A percentile compares a stretch with the other conserved stretches of the same genome.
These are phyloP conservation scores for Calonectria fujianensis DNA, from an alignment of 2,329 filamentous ascomycete species.

Conservation along the genomic window DNA sequence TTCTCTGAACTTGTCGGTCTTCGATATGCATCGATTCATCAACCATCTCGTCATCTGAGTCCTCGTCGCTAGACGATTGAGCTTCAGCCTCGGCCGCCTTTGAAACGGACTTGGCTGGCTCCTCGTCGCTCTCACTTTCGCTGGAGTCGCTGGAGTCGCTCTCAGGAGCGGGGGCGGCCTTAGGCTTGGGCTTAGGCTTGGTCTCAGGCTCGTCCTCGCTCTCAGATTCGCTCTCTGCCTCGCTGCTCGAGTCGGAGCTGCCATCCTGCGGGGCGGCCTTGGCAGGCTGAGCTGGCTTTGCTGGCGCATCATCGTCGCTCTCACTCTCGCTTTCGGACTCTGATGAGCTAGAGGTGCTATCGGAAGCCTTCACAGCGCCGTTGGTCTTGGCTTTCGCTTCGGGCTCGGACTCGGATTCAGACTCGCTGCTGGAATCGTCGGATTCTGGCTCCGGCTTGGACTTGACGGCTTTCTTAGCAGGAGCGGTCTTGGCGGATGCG, in stretches of 20 bases:
- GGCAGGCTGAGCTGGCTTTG: slow-evolving; percentile 39
- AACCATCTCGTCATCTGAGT: slow-evolving; percentile 57
- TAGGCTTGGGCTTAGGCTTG: slow-evolving; percentile 44
- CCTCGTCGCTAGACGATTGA: slow-evolving; percentile 48
- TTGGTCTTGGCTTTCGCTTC: slow-evolving; percentile 52
- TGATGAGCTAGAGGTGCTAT: slow-evolving; percentile 52
- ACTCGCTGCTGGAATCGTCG: slow-evolving; percentile 51
- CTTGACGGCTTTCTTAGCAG: slow-evolving; percentile 41
- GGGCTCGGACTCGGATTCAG: slow-evolving; percentile 58
- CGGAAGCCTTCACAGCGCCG: slow-evolving; percentile 45
- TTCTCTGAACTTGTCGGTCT: slow-evolving; percentile 56
- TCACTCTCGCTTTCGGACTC: slow-evolving; percentile 57
- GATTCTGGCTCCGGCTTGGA: slow-evolving; percentile 48
- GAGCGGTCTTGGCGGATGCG: slow-evolving; percentile 51
- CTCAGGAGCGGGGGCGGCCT: slow-evolving; percentile 38
- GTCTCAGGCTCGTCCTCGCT: slow-evolving; percentile 50
- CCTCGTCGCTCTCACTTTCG: slow-evolving; percentile 48
- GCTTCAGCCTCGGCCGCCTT: slow-evolving; percentile 37
- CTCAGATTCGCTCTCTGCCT: slow-evolving; percentile 55
- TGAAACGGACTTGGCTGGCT: slow-evolving; percentile 44
- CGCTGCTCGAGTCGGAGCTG: slow-evolving; percentile 49
- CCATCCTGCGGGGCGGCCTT: slow-evolving; percentile 45
- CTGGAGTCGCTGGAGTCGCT: slow-evolving; percentile 53
- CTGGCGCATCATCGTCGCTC: slow-evolving; percentile 52
- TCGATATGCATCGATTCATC: slow-evolving; percentile 65